Base-by-base conservation (phyloP, 192 early-diverging fungal species). In the Backusella australiensis region DNA sequence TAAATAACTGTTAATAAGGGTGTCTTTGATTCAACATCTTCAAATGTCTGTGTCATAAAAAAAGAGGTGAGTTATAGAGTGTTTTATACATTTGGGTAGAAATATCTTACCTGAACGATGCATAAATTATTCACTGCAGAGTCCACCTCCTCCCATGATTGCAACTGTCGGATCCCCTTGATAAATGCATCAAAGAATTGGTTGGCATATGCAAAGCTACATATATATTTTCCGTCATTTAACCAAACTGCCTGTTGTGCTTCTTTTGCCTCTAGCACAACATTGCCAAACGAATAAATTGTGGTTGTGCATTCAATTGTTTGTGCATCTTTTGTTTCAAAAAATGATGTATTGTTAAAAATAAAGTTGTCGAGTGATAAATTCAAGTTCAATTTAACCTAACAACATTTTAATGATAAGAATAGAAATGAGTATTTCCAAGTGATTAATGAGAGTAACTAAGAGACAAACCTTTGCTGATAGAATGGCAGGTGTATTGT, bases 181-280 rank as follows among this genome's bases (percentile, higher is more conserved):
- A 88, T 78, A 44, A 88, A 88, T 9, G 83, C 80, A 69, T 83
- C 78, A 80, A 88, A 88, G 78, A 88, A 88, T 42, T 88, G 85
- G 69, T 86, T 88, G 29, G 83, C 85, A 81, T 81, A 85, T 21
- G 79, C 83, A 80, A 88, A 88, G 41, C 75, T 85, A 32, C 82
- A 83, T 52, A 82, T 72, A 72, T 82, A 80, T 49, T 79, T 80
- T 9, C 77, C 78, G 49, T 85, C 80, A 29, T 71, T 74, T 1
- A 79, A 70, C 77, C 69, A 78, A 2, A 84, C 36, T 1, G 83
- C 85, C 29, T 86, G 85, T 29, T 86, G 85, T 19, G 83, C 67
- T 73, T 86, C 85, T 1, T 78, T 77, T 3, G 87, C 78, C 42
- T 88, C 83, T 7, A 86, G 67, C 11, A 88, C 83, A 0, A 82